phyloP scores from a whole-genome alignment of 2,329 filamentous ascomycete species.

The Pestalotiopsis sp. region DNA sequence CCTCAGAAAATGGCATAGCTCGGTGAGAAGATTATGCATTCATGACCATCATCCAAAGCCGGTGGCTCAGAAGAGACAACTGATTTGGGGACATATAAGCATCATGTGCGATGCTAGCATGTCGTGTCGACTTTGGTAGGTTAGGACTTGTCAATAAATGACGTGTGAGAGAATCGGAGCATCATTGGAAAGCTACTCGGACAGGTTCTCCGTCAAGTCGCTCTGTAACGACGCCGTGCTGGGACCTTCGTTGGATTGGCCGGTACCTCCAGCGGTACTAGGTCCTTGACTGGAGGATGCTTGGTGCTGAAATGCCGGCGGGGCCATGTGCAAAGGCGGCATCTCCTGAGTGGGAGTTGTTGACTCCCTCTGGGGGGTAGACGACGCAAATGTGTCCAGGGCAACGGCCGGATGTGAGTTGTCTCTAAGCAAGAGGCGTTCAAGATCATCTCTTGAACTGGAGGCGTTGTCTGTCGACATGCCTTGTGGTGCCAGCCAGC shows the following conservation, averaged over 20 bases:
- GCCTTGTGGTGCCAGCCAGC: neutral
- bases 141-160: neutral
- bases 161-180: neutral
- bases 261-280: slow-evolving; percentile 13
- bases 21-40: neutral
- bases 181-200: neutral
- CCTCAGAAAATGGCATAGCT: neutral
- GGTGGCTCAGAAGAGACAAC: too few relatives aligned
- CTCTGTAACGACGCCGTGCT: slow-evolving; percentile 7
- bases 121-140: too few relatives aligned
- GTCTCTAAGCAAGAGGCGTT: neutral
- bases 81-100: too few relatives aligned
- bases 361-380: neutral
- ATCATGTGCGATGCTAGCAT: too few relatives aligned
- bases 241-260: neutral
- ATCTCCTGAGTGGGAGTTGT: neutral
- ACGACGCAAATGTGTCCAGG: slow-evolving; percentile 2
- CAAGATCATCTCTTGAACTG: neutral
- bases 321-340: neutral
- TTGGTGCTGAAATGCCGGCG: neutral
- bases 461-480: neutral
- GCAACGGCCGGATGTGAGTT: neutral
- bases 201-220: neutral
- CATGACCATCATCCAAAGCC: neutral
- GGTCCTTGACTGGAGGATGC: neutral